Evolutionary conservation across 805 yeast genomes (phyloP), one percentile per base, ranked within the genome.

Genomic region (Barnettozyma salicaria): DNA sequence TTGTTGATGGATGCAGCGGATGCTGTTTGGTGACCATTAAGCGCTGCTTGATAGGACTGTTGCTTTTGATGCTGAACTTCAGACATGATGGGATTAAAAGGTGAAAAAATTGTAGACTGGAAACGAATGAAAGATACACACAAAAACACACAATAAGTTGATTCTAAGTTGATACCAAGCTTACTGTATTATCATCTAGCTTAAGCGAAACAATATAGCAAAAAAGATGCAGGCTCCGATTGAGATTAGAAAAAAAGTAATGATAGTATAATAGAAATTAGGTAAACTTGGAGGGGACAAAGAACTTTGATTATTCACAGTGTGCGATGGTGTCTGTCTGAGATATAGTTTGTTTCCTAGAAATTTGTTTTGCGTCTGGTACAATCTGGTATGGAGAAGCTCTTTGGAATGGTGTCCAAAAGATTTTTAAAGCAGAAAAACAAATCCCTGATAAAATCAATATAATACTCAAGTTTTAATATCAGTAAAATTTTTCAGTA

Each of bases 11-110:
- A 5, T 6, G 21, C 22, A 18, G 20, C 18, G 25, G 9, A 18
- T 14, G 18, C 27, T 31, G 27, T 27, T 7, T 33, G 36, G 21
- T 29, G 41, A 9, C 30, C 27, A 19, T 32, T 32, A 7, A 29
- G 12, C 9, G 12, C 24, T 4, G 30, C 16, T 11, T 21, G 32
- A 19, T 31, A 37, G 17, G 26, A 8, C 16, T 23, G 36, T 25
- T 32, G 40, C n/a, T 19, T 25, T 11, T 26, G 36, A 5, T 34
- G 37, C 11, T 34, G 31, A 3, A 37, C 34, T 20, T 29, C 41
- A 11, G 32, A 34, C 37, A 37, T 37, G 10, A n/a, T 36, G 11
- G 14, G 13, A 16, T 14, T 16, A 7, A 14, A n/a, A 5, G 26
- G 11, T n/a, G 19, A 14, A n/a, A 13, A 16, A 19, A 30, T 12